Percentiles rank a stretch among this genome's conserved stretches.
These are phyloP conservation scores for Monilinia vaccinii-corymbosi DNA, from an alignment of 2,329 filamentous ascomycete species.

Conservation along the genomic window DNA sequence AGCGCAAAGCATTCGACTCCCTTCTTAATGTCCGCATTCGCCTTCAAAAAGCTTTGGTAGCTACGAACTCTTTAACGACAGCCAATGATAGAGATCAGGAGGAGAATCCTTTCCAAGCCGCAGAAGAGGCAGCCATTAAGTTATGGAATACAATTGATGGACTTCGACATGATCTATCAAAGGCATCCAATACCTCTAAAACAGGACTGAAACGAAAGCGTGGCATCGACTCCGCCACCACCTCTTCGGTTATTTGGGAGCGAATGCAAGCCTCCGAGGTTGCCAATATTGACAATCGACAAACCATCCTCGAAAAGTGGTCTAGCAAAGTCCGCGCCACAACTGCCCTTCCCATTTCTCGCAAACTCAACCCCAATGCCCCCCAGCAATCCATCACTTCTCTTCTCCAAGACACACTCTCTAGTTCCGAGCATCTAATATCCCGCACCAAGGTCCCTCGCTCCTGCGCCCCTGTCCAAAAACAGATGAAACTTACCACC, in stretches of 20 bases:
- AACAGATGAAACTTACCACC: slow-evolving; percentile 45
- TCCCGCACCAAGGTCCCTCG: slow-evolving; percentile 62
- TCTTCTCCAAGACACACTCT: slow-evolving; percentile 59
- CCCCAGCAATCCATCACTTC: slow-evolving; percentile 54
- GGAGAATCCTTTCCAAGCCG: slow-evolving; percentile 54
- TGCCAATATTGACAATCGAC: slow-evolving; percentile 49
- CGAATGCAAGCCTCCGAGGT: slow-evolving; percentile 59
- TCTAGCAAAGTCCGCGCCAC: slow-evolving; percentile 64
- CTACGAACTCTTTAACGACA: slow-evolving; percentile 62
- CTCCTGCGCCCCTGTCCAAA: slow-evolving; percentile 67
- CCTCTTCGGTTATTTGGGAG: slow-evolving; percentile 62
- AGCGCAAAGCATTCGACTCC: slow-evolving; percentile 78
- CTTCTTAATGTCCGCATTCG: slow-evolving; percentile 86
- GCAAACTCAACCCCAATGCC: slow-evolving; percentile 45
- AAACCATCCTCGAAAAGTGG: slow-evolving; percentile 80
- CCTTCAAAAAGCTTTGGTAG: slow-evolving; percentile 80
- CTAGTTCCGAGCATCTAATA: slow-evolving; percentile 55
- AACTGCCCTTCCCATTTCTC: slow-evolving; percentile 45
- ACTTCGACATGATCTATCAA: slow-evolving; percentile 52
- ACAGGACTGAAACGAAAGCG: slow-evolving; percentile 55
- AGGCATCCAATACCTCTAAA: slow-evolving; percentile 35
- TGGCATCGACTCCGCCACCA: slow-evolving; percentile 42
- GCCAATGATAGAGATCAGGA: slow-evolving; percentile 35
- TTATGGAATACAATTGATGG: slow-evolving; percentile 74
- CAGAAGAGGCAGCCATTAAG: slow-evolving; percentile 76